Evolutionary conservation across 129 eudicot genomes (phyloP).

Genomic region (Apium graveolens): DNA sequence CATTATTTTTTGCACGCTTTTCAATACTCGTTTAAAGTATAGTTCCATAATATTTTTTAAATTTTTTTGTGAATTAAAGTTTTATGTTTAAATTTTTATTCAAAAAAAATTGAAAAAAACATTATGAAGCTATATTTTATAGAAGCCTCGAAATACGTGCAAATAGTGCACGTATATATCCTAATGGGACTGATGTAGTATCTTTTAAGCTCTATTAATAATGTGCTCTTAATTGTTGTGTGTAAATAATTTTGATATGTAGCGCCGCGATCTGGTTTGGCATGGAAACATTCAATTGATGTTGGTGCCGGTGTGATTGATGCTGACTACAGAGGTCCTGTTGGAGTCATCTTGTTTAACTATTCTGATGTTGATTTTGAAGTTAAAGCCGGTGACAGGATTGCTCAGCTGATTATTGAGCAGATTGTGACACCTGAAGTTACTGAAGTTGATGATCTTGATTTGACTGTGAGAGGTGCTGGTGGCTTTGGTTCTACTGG

Average conservation of each 20-base stretch:
- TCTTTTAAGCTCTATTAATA: neutral
- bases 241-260: neutral
- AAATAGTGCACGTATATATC: too few relatives aligned
- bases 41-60: too few relatives aligned
- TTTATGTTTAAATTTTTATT: too few relatives aligned
- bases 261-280: conserved; percentile 7
- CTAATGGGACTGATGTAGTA: too few relatives aligned
- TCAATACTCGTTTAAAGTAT: too few relatives aligned
- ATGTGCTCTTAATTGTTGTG: neutral
- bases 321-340: conserved; percentile 48
- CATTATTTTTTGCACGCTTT: too few relatives aligned
- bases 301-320: conserved; percentile 1
- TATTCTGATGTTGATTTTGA: conserved; percentile 56
- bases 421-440: conserved; percentile 49
- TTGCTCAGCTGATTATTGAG: conserved; percentile 89
- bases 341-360: conserved; percentile 52
- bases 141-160: too few relatives aligned
- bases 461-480: conserved; percentile 59
- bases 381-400: conserved; percentile 59
- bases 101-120: too few relatives aligned
- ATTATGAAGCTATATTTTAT: too few relatives aligned
- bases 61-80: too few relatives aligned
- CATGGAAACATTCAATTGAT: conserved; percentile 9
- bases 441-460: conserved; percentile 64
- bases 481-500: conserved; percentile 95